Percentiles rank a stretch among this genome's conserved stretches.
Conservation (phyloP, 176 grass and related monocot genomes). For the Thinopyrum elongatum region DNA sequence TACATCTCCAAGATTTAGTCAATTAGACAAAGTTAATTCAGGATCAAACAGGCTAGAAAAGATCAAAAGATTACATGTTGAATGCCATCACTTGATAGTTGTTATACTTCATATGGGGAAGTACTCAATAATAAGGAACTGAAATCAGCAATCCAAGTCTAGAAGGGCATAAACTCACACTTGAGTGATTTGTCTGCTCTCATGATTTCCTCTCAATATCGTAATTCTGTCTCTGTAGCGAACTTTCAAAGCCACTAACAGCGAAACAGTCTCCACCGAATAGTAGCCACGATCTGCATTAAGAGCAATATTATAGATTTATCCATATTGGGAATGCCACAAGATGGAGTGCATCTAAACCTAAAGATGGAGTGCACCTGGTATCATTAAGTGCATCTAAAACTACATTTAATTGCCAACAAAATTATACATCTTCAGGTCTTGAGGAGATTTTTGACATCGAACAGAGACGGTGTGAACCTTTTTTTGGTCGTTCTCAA, state of each 20-base stretch:
- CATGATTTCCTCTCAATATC: constrained; percentile 96
- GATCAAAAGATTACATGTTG: neutral
- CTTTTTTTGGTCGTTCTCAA: neutral
- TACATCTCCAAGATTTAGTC: constrained; percentile 10
- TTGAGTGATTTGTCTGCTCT: constrained; percentile 98
- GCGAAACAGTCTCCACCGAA: constrained; percentile 87
- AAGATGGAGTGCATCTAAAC: neutral
- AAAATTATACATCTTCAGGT: neutral
- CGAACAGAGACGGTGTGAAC: neutral
- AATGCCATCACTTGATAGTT: neutral
- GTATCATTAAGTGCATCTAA: no score
- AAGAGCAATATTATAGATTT: neutral
- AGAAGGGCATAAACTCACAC: constrained; percentile 60
- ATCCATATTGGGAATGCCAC: neutral
- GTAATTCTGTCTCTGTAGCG: constrained; percentile 97
- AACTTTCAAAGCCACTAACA: constrained; percentile 94
- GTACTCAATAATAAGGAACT: neutral
- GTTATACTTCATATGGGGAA: neutral
- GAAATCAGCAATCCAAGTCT: constrained; percentile 5
- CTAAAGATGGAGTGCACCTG: neutral
- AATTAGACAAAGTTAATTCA: neutral
- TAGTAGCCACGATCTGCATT: constrained; percentile 93
- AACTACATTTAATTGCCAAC: neutral
- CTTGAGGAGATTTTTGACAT: neutral
- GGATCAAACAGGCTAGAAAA: neutral